Conservation (phyloP, 495 filamentous ascomycete genomes). For the Podospora pseudocomata region DNA sequence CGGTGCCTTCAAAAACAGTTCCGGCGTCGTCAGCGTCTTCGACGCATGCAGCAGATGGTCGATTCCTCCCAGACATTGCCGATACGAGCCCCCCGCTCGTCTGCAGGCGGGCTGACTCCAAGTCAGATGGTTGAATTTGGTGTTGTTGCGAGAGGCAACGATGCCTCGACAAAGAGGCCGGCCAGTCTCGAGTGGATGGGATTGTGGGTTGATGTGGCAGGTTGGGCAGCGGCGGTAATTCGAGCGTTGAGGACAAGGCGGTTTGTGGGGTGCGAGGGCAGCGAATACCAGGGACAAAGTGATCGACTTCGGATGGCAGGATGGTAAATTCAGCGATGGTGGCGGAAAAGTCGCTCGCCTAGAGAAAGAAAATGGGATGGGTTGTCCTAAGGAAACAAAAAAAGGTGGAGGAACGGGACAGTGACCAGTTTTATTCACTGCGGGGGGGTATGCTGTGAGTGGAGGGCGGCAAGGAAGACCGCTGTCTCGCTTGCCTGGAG, state of each 20-base stretch:
- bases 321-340: constrained; percentile 15
- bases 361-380: constrained; percentile 27
- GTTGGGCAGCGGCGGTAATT: constrained; percentile 3
- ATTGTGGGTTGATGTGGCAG: constrained; percentile 5
- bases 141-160: constrained; percentile 27
- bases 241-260: not conserved
- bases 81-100: constrained; percentile 24
- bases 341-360: constrained; percentile 16
- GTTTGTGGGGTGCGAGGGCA: constrained; percentile 14
- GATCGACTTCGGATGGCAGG: not conserved
- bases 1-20: constrained; percentile 37
- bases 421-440: constrained; percentile 40
- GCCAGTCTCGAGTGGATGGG: constrained; percentile 22
- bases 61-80: constrained; percentile 31
- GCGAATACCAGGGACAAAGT: not conserved
- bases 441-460: constrained; percentile 29
- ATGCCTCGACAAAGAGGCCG: constrained; percentile 29
- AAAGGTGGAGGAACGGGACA: constrained; percentile 33
- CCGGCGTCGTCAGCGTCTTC: constrained; percentile 49
- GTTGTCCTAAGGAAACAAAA: constrained; percentile 28
- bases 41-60: constrained; percentile 40
- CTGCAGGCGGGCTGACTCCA: constrained; percentile 14
- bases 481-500: constrained; percentile 20
- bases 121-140: constrained; percentile 3
- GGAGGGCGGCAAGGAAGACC: constrained; percentile 30